Base-by-base conservation (phyloP, 352 stramenopile genomes). In the Globisporangium barbulae region DNA sequence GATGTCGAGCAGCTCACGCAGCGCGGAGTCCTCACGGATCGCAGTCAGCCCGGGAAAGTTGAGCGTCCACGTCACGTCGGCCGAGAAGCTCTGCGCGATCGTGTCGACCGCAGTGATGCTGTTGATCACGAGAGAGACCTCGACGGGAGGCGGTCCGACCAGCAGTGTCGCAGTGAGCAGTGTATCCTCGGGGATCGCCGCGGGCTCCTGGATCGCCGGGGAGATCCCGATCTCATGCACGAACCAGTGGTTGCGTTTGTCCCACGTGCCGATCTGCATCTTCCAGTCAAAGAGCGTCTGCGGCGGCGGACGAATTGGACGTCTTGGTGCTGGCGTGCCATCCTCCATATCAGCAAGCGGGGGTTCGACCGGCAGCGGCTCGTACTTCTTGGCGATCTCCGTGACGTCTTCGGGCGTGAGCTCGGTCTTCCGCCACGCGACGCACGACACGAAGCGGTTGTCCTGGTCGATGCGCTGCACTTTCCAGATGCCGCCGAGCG, bases 391-490 rank as follows among this genome's bases (percentile, higher is more conserved):
- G n/a, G 67, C 71, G 21, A 86, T 30, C 21, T 71, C 64, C 12
- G 70, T 63, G 22, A 84, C 75, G 44, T 84, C 61, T n/a, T 75
- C 62, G 21, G 66, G 68, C 30, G 66, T 71, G 61, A 87, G 64
- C 31, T 85, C 75, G 12, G 79, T 86, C 67, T 75, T 83, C n/a
- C 67, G 66, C 79, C 79, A 85, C 5, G 76, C 63, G 56, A 83
- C 42, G 59, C 79, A 88, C 30, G 71, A 59, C 12, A 85, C 61
- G 3, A 65, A 62, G 17, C 67, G 65, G 39, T 75, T 72, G 61
- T 73, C 71, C 33, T 71, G 50, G 21, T 61, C 69, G 12, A 77
- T 31, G 15, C 56, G 48, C 45, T 72, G 62, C 61, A 88, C 79
- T 61, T 79, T 75, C 79, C 76, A 88, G 52, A 88, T 73, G 33